Evolutionary conservation across 2,329 filamentous ascomycete species (phyloP).

Genomic region (Pseudogymnoascus sp.): DNA sequence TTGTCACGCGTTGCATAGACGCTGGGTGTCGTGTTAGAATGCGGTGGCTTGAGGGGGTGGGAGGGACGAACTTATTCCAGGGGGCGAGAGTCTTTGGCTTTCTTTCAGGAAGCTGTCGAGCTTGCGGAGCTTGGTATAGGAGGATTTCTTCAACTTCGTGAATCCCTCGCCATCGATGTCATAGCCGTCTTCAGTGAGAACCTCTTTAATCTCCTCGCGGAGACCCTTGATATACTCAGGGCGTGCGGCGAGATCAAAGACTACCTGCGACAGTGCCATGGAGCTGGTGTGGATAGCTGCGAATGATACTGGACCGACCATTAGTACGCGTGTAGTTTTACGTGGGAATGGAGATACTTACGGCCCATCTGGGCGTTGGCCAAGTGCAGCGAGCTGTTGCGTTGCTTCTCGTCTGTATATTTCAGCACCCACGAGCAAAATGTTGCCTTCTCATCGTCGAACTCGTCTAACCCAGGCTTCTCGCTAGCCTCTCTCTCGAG

Average conservation of each 20-base stretch:
- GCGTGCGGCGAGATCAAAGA: slow-evolving; percentile 43
- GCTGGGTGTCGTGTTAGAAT: slow-evolving; percentile 12
- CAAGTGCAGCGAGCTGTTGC: slow-evolving; percentile 7
- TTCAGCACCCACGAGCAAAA: slow-evolving; percentile 19
- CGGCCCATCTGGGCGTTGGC: slow-evolving; percentile 31
- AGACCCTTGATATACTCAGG: slow-evolving; percentile 35
- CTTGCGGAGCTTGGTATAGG: slow-evolving; percentile 24
- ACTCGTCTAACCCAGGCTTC: background rate
- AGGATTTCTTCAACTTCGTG: slow-evolving; percentile 27
- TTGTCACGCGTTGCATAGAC: slow-evolving; percentile 18
- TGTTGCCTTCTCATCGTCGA: slow-evolving; percentile 15
- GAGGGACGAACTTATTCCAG: slow-evolving; percentile 23
- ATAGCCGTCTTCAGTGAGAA: slow-evolving; percentile 34
- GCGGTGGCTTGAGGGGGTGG: background rate
- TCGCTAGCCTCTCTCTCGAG: slow-evolving; percentile 2
- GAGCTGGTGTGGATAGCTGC: slow-evolving; percentile 46
- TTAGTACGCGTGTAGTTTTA: slow-evolving; percentile 9
- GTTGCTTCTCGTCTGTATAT: slow-evolving; percentile 11
- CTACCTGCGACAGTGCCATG: slow-evolving; percentile 37
- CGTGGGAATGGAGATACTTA: background rate
- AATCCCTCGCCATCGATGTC: slow-evolving; percentile 41
- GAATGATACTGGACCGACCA: slow-evolving; percentile 31
- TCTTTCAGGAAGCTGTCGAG: slow-evolving; percentile 38
- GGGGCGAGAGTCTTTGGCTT: slow-evolving; percentile 31
- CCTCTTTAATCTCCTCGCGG: slow-evolving; percentile 21